Evolutionary conservation across 2,329 filamentous ascomycete genomes (phyloP).

Genomic region (Sporothrix luriei): DNA sequence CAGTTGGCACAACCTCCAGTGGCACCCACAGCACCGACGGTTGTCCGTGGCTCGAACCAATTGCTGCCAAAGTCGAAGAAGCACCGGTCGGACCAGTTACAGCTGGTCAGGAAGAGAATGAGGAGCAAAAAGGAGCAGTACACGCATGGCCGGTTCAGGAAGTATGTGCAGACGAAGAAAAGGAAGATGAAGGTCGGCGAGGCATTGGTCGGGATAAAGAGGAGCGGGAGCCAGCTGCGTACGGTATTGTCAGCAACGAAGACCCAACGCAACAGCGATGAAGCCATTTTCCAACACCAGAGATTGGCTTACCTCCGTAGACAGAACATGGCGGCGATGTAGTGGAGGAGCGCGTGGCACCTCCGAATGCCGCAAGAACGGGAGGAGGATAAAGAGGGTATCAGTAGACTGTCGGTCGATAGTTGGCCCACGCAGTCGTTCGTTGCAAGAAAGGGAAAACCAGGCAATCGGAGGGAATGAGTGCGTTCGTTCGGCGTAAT

Average conservation of each 20-base stretch:
- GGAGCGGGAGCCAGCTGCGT: conserved; percentile 77
- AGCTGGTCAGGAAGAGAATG: conserved; percentile 67
- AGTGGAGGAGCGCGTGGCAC: neutral
- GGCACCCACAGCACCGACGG: conserved; percentile 33
- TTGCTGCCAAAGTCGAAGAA: conserved; percentile 92
- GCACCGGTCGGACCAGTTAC: conserved; percentile 84
- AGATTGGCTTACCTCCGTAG: conserved; percentile 58
- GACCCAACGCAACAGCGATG: neutral
- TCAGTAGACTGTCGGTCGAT: neutral
- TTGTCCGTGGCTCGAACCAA: conserved; percentile 83
- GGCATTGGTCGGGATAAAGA: conserved; percentile 85
- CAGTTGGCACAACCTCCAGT: conserved; percentile 33
- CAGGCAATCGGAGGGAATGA: neutral
- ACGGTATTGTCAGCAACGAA: neutral
- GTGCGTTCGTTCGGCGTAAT: neutral
- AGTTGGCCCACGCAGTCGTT: neutral
- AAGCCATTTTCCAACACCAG: neutral
- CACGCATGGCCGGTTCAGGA: conserved; percentile 93
- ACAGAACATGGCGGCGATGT: conserved; percentile 60
- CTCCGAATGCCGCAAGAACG: neutral
- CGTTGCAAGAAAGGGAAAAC: neutral
- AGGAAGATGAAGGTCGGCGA: conserved; percentile 83
- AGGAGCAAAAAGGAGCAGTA: conserved; percentile 97
- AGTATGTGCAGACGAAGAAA: conserved; percentile 91
- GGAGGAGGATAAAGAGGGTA: too few relatives aligned